Evolutionary conservation across 2,329 filamentous ascomycete genomes (phyloP), one percentile per base, ranked within the genome.

Genomic region (Pseudogymnoascus sp.): DNA sequence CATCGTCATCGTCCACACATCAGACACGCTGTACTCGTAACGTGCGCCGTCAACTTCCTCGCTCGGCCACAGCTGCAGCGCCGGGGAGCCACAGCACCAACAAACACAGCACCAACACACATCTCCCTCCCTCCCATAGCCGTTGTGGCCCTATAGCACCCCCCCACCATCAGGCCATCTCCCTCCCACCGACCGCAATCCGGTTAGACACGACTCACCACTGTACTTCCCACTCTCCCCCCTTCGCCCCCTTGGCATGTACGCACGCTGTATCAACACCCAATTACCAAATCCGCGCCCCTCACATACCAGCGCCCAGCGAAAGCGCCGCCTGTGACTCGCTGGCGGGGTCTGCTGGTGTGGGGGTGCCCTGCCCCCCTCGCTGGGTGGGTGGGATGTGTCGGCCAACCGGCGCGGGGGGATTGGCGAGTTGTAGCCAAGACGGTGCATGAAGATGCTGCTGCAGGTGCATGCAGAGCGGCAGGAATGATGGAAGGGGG

Each of bases 181-280:
- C 35, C 15, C 35, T 38, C 35, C 8, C 6, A 8, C 15, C 12
- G 19, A 1, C 39, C 39, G 13, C 21, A 45, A 45, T 45, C 39
- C 39, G 39, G 39, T 45, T 45, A 45, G 39, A 45, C 39, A 45
- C 39, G 21, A 45, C 39, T 45, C 39, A 45, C 39, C 39, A 45
- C 19, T 26, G 39, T 26, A 45, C 39, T 26, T 26, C 39, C 39
- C 39, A 23, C 19, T n/a, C 39, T 38, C 35, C 35, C 34, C 28
- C 28, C 30, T 9, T 34, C 30, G 28, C n/a, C 38, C 19, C 18
- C 38, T 41, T 41, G 38, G 38, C 38, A 41, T 8, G 5, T 13
- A 21, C 35, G 35, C 35, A 12, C 12, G 3, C 39, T 45, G 39
- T 26, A 45, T 23, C 3, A 7, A 8, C 39, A 45, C 39, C 39